phyloP scores from a whole-genome alignment of 257 asterid genomes.

The Ballota nigra region DNA sequence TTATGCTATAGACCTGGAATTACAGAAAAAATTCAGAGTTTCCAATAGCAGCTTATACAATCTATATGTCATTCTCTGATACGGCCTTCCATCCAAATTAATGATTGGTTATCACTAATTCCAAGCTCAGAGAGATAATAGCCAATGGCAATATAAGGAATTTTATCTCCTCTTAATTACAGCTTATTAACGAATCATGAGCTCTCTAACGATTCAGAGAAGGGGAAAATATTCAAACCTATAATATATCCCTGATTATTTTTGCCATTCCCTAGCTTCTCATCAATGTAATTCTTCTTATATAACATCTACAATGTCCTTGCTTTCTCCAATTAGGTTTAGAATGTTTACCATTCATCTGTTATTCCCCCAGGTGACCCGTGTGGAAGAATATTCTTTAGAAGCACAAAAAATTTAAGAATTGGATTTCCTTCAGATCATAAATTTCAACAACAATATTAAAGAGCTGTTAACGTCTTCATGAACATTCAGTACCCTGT shows the following conservation, averaged over 20 bases:
- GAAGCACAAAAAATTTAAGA: not conserved
- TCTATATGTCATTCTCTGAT: not conserved
- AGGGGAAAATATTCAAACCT: not conserved
- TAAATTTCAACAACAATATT: not conserved
- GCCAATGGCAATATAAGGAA: not conserved
- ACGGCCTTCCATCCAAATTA: not conserved
- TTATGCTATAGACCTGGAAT: not conserved
- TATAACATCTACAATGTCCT: not conserved
- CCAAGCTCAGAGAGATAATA: not conserved
- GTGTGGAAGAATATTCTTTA: not conserved
- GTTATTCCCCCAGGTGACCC: not conserved
- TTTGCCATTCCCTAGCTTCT: conserved; percentile 12
- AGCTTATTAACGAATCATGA: not conserved
- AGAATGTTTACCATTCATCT: not conserved
- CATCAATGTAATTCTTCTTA: not conserved
- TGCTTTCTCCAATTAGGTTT: not conserved
- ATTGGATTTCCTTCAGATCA: not conserved
- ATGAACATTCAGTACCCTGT: not conserved
- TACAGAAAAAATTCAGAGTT: not conserved
- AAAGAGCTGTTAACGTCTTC: not conserved
- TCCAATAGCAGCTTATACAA: not conserved
- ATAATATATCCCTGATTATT: not conserved
- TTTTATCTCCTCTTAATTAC: not conserved
- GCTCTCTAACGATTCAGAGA: not conserved
- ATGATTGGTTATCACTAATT: not conserved